Evolutionary conservation across 73 alveolate genomes (phyloP).

Genomic region (Tetrahymena borealis): DNA sequence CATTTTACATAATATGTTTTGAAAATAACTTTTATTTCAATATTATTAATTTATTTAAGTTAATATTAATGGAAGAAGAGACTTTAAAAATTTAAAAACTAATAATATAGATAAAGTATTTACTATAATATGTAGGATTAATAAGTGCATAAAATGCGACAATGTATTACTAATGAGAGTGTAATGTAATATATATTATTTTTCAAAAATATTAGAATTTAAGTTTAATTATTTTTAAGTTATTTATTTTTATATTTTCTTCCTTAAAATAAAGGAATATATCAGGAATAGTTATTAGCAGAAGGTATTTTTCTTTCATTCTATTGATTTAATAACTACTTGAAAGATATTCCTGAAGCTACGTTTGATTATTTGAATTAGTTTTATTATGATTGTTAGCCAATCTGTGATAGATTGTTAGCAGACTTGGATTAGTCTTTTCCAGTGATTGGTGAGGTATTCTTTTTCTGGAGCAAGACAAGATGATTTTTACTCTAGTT

Average conservation of each 20-base stretch:
- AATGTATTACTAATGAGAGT: too few species aligned
- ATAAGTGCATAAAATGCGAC: too few species aligned
- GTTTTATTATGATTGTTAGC: not conserved
- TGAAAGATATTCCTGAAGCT: not conserved
- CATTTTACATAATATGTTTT: too few species aligned
- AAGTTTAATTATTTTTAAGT: too few species aligned
- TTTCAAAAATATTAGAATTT: too few species aligned
- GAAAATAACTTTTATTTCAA: too few species aligned
- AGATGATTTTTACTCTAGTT: not conserved
- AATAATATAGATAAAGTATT: too few species aligned
- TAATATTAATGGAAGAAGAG: too few species aligned
- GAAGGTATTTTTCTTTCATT: not conserved
- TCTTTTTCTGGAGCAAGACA: not conserved
- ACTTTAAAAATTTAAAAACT: too few species aligned
- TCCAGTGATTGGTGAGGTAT: not conserved
- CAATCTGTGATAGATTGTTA: not conserved
- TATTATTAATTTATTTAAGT: too few species aligned
- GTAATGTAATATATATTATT: too few species aligned
- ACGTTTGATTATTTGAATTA: not conserved
- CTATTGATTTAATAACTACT: not conserved
- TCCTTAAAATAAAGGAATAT: not conserved
- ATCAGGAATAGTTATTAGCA: not conserved
- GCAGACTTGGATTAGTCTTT: not conserved
- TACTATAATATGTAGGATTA: too few species aligned
- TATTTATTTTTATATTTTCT: not conserved